Percentiles rank a stretch among this genome's conserved stretches.
phyloP scores from a whole-genome alignment of 192 early-diverging fungal species.

The Mycoemilia scoparia region DNA sequence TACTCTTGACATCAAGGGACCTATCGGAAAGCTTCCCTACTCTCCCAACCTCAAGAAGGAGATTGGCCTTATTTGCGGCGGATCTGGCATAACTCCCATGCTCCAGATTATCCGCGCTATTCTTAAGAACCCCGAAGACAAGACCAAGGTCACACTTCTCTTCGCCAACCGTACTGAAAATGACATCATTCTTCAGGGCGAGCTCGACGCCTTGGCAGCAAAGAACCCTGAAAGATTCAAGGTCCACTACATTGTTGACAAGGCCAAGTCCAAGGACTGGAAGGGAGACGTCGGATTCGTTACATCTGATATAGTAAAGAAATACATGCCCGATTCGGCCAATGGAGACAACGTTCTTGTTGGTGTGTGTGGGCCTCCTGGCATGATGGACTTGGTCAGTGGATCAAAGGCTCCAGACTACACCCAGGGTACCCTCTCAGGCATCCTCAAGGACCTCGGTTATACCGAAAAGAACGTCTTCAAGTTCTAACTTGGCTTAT shows the following conservation, averaged over 20 bases:
- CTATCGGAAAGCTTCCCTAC: slow-evolving; percentile 52
- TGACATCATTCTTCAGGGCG: slow-evolving; percentile 54
- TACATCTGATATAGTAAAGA: slow-evolving; percentile 45
- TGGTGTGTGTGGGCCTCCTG: slow-evolving; percentile 48
- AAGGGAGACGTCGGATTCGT: slow-evolving; percentile 56
- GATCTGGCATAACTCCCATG: slow-evolving; percentile 75
- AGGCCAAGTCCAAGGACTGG: slow-evolving; percentile 42
- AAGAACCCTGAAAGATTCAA: slow-evolving; percentile 42
- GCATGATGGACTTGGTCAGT: slow-evolving; percentile 49
- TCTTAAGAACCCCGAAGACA: slow-evolving; percentile 38
- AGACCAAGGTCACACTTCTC: slow-evolving; percentile 54
- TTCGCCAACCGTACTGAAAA: slow-evolving; percentile 59
- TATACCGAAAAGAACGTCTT: slow-evolving; percentile 55
- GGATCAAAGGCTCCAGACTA: slow-evolving; percentile 67
- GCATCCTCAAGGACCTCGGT: slow-evolving; percentile 67
- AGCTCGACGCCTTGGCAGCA: slow-evolving; percentile 38
- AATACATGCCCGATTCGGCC: slow-evolving; percentile 41
- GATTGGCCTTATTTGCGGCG: slow-evolving; percentile 70
- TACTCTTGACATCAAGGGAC: slow-evolving; percentile 62
- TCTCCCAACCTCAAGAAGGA: slow-evolving; percentile 38
- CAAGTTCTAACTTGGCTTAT: slow-evolving; percentile 70
- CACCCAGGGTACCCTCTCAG: slow-evolving; percentile 65
- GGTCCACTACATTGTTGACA: slow-evolving; percentile 47
- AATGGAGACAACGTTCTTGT: slow-evolving; percentile 34
- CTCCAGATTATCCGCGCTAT: slow-evolving; percentile 57